These are phyloP conservation scores for Ophiocordyceps sinensis DNA, from an alignment of 2,329 filamentous ascomycete species.

Conservation along the genomic window DNA sequence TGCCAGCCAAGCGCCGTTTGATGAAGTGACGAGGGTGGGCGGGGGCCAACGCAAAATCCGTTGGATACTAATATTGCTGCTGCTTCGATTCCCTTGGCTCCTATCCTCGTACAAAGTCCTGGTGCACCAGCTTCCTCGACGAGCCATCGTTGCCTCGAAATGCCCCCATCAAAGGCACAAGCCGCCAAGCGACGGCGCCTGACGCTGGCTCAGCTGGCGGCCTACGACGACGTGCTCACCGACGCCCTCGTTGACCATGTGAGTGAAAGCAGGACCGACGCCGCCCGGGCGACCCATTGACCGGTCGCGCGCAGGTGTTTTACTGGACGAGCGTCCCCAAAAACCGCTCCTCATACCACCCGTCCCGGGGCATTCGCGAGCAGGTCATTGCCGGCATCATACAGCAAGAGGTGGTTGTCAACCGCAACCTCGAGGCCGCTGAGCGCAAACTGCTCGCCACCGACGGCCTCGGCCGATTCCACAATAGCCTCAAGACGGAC, in stretches of 20 bases:
- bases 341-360: conserved; percentile 74
- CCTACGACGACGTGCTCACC: conserved; percentile 91
- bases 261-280: conserved; percentile 24
- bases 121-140: too few species aligned
- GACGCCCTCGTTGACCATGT: conserved; percentile 93
- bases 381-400: conserved; percentile 47
- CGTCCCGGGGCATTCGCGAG: conserved; percentile 63
- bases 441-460: conserved; percentile 60
- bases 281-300: conserved; percentile 2
- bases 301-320: conserved; percentile 48
- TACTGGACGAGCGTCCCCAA: conserved; percentile 97
- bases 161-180: conserved; percentile 7
- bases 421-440: conserved; percentile 55
- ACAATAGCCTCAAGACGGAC: conserved; percentile 50
- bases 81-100: not conserved
- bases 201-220: conserved; percentile 74
- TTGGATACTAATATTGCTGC: not conserved
- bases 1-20: not conserved
- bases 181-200: conserved; percentile 52
- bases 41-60: not conserved
- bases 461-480: conserved; percentile 59
- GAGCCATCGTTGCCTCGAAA: not conserved
- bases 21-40: not conserved
- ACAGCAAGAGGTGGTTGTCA: conserved; percentile 54
- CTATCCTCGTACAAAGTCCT: not conserved